Percentiles rank a stretch among this genome's conserved stretches.
Conservation (phyloP, 78 protist genomes). For the Monocercomonoides exilis region DNA sequence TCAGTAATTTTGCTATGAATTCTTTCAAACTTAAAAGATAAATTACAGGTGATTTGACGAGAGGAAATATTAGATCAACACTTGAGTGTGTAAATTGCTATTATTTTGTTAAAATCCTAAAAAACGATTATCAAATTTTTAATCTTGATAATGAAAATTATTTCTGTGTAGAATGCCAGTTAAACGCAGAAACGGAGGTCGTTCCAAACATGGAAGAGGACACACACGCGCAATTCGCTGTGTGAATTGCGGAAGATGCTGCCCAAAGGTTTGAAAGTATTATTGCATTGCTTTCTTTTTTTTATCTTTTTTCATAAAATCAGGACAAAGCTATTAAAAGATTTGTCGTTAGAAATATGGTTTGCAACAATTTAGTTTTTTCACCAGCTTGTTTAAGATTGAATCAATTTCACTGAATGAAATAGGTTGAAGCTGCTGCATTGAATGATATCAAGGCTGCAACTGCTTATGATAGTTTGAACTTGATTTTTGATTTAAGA, state of each 20-base stretch:
- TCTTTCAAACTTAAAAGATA: too few species aligned
- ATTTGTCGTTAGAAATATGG: conserved; percentile 85
- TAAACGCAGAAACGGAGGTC: conserved; percentile 88
- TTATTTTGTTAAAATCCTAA: too few species aligned
- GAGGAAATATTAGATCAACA: too few species aligned
- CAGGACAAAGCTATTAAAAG: conserved; percentile 75
- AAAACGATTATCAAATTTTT: too few species aligned
- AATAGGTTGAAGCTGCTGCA: conserved; percentile 75
- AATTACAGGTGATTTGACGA: too few species aligned
- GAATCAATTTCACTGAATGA: too few species aligned
- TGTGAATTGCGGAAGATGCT: conserved; percentile 84
- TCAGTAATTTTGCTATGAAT: too few species aligned
- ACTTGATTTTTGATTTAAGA: background rate
- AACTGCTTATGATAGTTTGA: conserved; percentile 55
- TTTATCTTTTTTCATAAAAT: background rate
- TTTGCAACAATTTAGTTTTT: too few species aligned
- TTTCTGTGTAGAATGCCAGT: too few species aligned
- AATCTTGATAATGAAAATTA: too few species aligned
- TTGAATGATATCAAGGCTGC: conserved; percentile 78
- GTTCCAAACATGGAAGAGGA: conserved; percentile 85
- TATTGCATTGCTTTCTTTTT: background rate
- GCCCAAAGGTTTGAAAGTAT: conserved; percentile 65
- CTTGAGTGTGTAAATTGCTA: too few species aligned
- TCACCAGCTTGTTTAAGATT: too few species aligned
- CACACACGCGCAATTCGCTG: conserved; percentile 74